These are phyloP conservation scores for Dichotomopilus funicola DNA, from an alignment of 2,329 filamentous ascomycete genomes.

Conservation along the genomic window DNA sequence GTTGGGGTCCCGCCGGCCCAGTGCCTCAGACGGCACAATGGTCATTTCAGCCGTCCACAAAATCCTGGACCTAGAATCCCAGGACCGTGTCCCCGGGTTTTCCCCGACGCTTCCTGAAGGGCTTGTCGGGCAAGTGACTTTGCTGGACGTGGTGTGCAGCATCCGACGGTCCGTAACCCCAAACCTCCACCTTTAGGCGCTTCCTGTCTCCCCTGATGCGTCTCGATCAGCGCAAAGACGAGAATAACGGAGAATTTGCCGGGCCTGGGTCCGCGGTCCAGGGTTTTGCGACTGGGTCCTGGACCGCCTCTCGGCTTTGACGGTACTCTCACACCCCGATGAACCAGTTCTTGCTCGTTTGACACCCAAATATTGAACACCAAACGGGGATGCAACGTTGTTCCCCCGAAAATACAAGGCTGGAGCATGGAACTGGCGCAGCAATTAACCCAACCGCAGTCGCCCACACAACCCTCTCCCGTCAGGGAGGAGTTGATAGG, in stretches of 20 bases:
- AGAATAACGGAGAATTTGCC: too few relatives aligned
- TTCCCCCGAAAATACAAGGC: too few relatives aligned
- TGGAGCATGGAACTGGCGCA: too few relatives aligned
- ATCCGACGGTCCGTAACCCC: slow-evolving; percentile 10
- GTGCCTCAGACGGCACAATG: too few relatives aligned
- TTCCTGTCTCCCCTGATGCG: too few relatives aligned
- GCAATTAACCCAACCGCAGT: slow-evolving; percentile 15
- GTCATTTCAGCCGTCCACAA: too few relatives aligned
- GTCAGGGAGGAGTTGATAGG: slow-evolving; percentile 11
- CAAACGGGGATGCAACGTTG: slow-evolving; percentile 9
- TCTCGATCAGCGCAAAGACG: too few relatives aligned
- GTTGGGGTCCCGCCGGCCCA: too few relatives aligned
- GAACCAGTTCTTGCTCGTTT: slow-evolving; percentile 2
- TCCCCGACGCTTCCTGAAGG: slow-evolving; percentile 9
- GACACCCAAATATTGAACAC: slow-evolving; percentile 6
- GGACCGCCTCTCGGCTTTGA: too few relatives aligned
- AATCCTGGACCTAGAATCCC: slow-evolving; percentile 20
- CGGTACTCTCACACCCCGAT: too few relatives aligned
- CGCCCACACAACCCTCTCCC: slow-evolving; percentile 7
- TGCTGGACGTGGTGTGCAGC: slow-evolving; percentile 11
- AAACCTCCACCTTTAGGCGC: neutral
- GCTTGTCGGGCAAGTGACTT: neutral
- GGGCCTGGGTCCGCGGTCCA: too few relatives aligned
- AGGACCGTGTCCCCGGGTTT: slow-evolving; percentile 30
- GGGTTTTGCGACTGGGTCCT: too few relatives aligned